Conservation (phyloP, 768 basidiomycete species). For the Paxillus rubicundulus region DNA sequence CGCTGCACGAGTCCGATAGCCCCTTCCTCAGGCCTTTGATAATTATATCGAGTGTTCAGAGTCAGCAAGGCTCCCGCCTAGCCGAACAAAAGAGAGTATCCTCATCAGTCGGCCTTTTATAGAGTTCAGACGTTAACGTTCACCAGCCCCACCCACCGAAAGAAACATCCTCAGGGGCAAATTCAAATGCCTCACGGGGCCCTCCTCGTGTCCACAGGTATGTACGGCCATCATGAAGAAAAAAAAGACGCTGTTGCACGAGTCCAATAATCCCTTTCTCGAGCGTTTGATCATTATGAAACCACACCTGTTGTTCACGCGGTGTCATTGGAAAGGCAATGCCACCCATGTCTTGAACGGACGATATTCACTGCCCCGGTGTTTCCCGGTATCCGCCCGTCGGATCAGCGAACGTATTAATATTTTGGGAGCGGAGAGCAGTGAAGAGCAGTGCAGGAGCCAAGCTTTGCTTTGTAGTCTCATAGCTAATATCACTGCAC, state of each 20-base stretch:
- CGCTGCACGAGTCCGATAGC: not conserved
- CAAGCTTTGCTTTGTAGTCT: too few species aligned
- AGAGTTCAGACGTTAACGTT: not conserved
- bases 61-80: not conserved
- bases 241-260: too few species aligned
- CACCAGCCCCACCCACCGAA: too few species aligned
- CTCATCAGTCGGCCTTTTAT: conserved; percentile 11
- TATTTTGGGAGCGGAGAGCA: not conserved
- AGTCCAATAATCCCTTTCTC: not conserved
- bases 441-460: too few species aligned
- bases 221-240: not conserved
- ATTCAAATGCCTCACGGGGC: too few species aligned
- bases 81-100: conserved; percentile 11
- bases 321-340: not conserved
- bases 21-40: not conserved
- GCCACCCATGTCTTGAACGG: not conserved
- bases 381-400: too few species aligned
- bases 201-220: not conserved
- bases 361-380: not conserved
- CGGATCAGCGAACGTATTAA: not conserved
- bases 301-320: not conserved
- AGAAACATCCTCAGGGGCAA: conserved; percentile 9
- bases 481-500: too few species aligned
- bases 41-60: too few species aligned
- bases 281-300: not conserved